Conservation (phyloP, 768 basidiomycete genomes). For the Boletus tomentosulus region DNA sequence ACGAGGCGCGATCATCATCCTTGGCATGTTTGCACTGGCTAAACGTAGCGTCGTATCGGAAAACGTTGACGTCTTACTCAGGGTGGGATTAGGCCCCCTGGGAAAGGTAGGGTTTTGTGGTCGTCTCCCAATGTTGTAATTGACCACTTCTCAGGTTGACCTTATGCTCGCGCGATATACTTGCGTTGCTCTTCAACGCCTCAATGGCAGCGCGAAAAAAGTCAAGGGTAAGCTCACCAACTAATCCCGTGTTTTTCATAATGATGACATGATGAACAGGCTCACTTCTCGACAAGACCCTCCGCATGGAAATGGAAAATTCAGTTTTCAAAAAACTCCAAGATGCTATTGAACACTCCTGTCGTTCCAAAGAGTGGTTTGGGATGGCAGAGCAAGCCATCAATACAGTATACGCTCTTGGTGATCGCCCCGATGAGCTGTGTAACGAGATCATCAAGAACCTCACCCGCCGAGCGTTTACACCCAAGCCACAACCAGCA, state of each 20-base stretch:
- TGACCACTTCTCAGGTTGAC: constrained; percentile 55
- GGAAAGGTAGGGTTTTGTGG: constrained; percentile 61
- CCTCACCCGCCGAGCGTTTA: constrained; percentile 72
- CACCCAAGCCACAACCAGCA: constrained; percentile 19
- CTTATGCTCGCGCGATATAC: constrained; percentile 90
- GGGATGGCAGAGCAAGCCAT: constrained; percentile 94
- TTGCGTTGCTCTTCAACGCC: constrained; percentile 85
- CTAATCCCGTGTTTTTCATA: not conserved
- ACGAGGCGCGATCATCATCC: constrained; percentile 90
- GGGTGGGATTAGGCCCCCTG: constrained; percentile 76
- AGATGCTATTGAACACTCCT: constrained; percentile 75
- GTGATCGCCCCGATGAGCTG: constrained; percentile 85
- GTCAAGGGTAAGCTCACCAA: constrained; percentile 66
- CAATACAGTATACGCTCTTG: constrained; percentile 92
- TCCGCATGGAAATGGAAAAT: constrained; percentile 84
- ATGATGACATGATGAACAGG: constrained; percentile 40
- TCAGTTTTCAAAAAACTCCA: constrained; percentile 81
- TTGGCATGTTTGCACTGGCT: constrained; percentile 95
- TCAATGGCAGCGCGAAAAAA: constrained; percentile 95
- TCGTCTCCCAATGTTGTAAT: not conserved
- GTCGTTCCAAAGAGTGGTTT: constrained; percentile 91
- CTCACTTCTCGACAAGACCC: constrained; percentile 80
- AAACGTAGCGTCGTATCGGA: constrained; percentile 75
- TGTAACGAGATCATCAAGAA: constrained; percentile 80
- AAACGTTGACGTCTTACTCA: constrained; percentile 78